These are phyloP conservation scores for Fusarium neocosmosporiellum DNA, from an alignment of 2,329 filamentous ascomycete species.

Conservation along the genomic window DNA sequence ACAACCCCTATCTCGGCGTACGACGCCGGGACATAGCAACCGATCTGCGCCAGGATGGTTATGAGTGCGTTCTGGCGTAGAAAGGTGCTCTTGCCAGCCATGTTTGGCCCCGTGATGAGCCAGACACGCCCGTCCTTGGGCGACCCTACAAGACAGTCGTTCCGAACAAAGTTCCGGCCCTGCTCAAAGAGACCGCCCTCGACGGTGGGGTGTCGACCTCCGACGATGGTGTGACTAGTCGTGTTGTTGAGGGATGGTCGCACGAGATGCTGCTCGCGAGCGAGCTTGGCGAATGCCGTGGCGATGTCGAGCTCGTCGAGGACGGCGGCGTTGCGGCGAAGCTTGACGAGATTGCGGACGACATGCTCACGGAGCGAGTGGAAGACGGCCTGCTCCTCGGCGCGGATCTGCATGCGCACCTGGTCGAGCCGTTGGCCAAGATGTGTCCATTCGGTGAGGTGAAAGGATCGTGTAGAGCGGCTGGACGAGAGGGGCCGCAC, in stretches of 20 bases:
- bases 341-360: constrained; percentile 82
- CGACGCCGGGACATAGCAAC: constrained; percentile 90
- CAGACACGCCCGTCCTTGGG: constrained; percentile 71
- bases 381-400: constrained; percentile 87
- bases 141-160: constrained; percentile 85
- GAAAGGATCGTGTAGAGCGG: constrained; percentile 86
- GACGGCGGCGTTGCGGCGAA: constrained; percentile 89
- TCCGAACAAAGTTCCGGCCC: constrained; percentile 84
- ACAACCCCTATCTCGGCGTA: constrained; percentile 89
- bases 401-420: constrained; percentile 78
- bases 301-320: constrained; percentile 94
- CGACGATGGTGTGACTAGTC: constrained; percentile 79
- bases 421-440: constrained; percentile 86
- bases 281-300: constrained; percentile 85
- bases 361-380: constrained; percentile 78
- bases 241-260: constrained; percentile 77
- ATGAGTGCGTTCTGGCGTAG: constrained; percentile 95
- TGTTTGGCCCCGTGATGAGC: constrained; percentile 89
- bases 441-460: constrained; percentile 84
- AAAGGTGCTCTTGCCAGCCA: constrained; percentile 98
- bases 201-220: constrained; percentile 92
- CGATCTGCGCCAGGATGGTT: constrained; percentile 90
- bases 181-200: constrained; percentile 83
- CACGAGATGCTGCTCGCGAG: constrained; percentile 77
- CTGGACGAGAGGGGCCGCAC: constrained; percentile 74